Evolutionary conservation across 2,329 filamentous ascomycete genomes (phyloP).

Genomic region (Epichloe gansuensis): DNA sequence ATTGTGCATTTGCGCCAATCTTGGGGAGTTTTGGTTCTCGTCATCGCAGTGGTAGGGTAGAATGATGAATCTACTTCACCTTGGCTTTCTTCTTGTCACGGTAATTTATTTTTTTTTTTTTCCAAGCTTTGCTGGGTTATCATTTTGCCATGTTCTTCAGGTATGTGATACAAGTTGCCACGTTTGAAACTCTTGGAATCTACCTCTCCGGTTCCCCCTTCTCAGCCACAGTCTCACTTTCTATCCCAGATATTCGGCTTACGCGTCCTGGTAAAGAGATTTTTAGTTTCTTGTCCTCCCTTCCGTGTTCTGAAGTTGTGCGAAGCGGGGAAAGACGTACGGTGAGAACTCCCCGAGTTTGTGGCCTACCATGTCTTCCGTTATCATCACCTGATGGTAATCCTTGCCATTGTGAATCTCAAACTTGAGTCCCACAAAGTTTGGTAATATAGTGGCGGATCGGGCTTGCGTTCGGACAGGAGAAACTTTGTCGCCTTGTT

Average conservation of each 20-base stretch:
- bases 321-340: slow-evolving; percentile 41
- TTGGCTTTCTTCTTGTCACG: background rate
- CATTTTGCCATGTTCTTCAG: background rate
- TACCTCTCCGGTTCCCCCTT: slow-evolving; percentile 10
- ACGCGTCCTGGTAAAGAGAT: slow-evolving; percentile 32
- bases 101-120: background rate
- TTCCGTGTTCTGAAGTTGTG: background rate
- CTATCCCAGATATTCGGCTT: slow-evolving; percentile 45
- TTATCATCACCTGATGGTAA: slow-evolving; percentile 72
- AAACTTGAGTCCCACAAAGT: slow-evolving; percentile 82
- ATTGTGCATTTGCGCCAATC: background rate
- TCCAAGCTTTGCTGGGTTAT: background rate
- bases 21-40: background rate
- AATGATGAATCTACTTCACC: background rate
- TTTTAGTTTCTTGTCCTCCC: background rate
- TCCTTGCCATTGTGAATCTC: slow-evolving; percentile 86
- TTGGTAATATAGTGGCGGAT: slow-evolving; percentile 79
- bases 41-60: background rate
- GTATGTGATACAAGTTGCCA: background rate
- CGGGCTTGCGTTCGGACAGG: slow-evolving; percentile 82
- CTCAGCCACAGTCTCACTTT: slow-evolving; percentile 15
- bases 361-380: slow-evolving; percentile 92
- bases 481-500: slow-evolving; percentile 49
- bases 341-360: slow-evolving; percentile 86
- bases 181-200: background rate